Evolutionary conservation across 306 rosid species (phyloP).

Genomic region (Cercis canadensis): DNA sequence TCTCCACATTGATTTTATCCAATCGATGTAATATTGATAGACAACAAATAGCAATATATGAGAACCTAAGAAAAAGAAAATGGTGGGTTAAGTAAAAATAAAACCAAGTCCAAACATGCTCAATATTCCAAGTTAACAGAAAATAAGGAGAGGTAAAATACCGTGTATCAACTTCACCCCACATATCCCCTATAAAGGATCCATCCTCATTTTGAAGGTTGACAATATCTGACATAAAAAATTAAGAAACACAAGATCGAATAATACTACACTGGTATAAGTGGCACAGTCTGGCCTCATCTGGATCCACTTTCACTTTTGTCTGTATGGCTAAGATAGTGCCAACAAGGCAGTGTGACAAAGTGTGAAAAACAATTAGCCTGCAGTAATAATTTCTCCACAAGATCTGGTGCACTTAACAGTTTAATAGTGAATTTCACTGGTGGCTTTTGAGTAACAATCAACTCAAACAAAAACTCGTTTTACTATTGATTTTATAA

Average conservation of each 20-base stretch:
- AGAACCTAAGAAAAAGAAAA: conserved; percentile 62
- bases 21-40: conserved; percentile 65
- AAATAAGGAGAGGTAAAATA: conserved; percentile 40
- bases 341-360: no score
- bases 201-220: conserved; percentile 90
- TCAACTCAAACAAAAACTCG: no score
- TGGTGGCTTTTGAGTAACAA: no score
- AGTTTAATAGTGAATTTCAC: no score
- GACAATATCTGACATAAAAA: conserved; percentile 62
- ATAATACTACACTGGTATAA: neutral
- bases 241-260: conserved; percentile 58
- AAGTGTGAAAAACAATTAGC: no score
- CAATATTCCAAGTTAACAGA: neutral
- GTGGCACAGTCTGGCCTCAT: neutral
- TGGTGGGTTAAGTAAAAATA: conserved; percentile 11
- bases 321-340: no score
- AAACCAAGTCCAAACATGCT: conserved; percentile 2
- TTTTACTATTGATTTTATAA: no score
- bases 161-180: conserved; percentile 96
- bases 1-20: conserved; percentile 81
- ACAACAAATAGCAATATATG: conserved; percentile 77
- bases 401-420: no score
- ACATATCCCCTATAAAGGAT: conserved; percentile 90
- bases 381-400: no score
- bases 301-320: neutral